A percentile compares a stretch with the other conserved stretches of the same genome.
These are phyloP conservation scores for Aspergillus heteromorphus DNA, from an alignment of 495 filamentous ascomycete species.

Conservation along the genomic window DNA sequence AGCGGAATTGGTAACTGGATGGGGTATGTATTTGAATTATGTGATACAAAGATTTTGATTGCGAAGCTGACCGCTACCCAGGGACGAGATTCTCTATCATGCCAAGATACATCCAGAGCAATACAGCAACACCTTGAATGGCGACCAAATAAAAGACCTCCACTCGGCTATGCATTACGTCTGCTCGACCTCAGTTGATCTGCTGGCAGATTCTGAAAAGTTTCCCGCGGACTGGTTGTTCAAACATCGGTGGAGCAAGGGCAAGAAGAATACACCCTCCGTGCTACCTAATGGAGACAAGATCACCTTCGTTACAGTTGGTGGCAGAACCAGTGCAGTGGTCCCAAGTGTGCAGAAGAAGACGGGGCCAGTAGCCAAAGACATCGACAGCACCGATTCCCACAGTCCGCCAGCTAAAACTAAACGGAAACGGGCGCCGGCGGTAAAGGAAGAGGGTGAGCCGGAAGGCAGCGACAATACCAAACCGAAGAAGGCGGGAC, in stretches of 20 bases:
- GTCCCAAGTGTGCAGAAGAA: constrained; percentile 85
- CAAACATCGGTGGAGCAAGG: constrained; percentile 85
- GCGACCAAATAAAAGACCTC: constrained; percentile 64
- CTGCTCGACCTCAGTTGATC: constrained; percentile 70
- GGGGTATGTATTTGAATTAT: constrained; percentile 46
- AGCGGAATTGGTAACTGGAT: constrained; percentile 98
- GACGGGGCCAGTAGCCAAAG: constrained; percentile 46
- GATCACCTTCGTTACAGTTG: constrained; percentile 78
- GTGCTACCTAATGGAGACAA: constrained; percentile 77
- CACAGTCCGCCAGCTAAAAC: constrained; percentile 18
- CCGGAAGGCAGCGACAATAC: constrained; percentile 19
- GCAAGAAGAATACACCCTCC: constrained; percentile 64
- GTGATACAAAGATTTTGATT: neutral
- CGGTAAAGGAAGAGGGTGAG: constrained; percentile 28
- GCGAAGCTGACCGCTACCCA: constrained; percentile 22
- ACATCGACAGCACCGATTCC: constrained; percentile 22
- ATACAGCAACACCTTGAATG: constrained; percentile 74
- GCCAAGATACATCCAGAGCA: constrained; percentile 87
- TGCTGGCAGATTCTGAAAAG: constrained; percentile 71
- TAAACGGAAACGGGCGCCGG: constrained; percentile 34
- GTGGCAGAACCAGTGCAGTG: constrained; percentile 82
- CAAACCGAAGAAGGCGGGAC: constrained; percentile 18
- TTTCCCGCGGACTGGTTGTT: constrained; percentile 93
- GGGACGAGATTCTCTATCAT: constrained; percentile 85
- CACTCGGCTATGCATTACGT: constrained; percentile 72